Conservation (phyloP, 148 eudicot species). For the Vaccinium macrocarpon region DNA sequence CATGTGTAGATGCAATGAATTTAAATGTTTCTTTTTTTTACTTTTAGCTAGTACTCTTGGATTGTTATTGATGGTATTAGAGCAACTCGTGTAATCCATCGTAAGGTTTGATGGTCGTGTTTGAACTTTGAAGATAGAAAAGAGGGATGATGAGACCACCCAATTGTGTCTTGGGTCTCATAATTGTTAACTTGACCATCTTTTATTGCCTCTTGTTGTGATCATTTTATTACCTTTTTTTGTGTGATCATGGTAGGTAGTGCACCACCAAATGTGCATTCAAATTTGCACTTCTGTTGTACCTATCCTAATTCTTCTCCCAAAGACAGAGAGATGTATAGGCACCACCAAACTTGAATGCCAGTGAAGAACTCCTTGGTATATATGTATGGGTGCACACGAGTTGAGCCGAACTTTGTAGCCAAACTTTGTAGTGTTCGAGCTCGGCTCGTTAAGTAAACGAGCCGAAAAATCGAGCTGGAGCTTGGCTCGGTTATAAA, state of each 20-base stretch:
- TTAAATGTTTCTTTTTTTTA: background rate
- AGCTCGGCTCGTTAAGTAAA: too few species aligned
- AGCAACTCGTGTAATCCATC: background rate
- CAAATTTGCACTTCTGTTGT: background rate
- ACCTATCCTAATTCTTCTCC: background rate
- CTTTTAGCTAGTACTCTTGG: too few species aligned
- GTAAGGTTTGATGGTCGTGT: background rate
- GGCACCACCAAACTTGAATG: background rate
- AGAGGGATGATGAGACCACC: background rate
- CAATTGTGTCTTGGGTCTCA: conserved; percentile 1
- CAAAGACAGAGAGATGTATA: background rate
- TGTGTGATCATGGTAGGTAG: background rate
- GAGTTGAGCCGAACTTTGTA: too few species aligned
- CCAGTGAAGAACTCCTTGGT: background rate
- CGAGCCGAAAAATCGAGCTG: too few species aligned
- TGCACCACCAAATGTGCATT: conserved; percentile 7
- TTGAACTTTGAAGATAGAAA: background rate
- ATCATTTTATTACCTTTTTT: too few species aligned
- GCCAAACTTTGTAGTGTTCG: too few species aligned
- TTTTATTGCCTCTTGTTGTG: background rate
- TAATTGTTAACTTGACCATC: background rate
- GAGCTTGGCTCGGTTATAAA: too few species aligned
- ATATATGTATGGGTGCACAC: too few species aligned
- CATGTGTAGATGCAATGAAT: background rate
- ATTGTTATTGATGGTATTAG: too few species aligned